These are phyloP conservation scores for Ascochyta lentis DNA, from an alignment of 2,329 filamentous ascomycete genomes.

Conservation along the genomic window DNA sequence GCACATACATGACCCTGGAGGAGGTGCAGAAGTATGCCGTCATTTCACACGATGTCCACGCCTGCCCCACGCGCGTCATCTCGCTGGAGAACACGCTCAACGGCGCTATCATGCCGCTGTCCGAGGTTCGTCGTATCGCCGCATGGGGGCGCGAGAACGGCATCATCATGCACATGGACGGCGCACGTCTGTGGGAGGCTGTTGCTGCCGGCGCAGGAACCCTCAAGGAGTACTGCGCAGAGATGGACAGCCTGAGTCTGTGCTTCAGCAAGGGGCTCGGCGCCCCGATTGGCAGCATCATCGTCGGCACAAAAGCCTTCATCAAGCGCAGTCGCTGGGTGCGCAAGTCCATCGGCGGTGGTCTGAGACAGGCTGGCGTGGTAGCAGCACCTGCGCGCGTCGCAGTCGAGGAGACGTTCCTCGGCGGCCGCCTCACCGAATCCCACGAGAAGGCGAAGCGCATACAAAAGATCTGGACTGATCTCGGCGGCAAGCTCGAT, in stretches of 20 bases:
- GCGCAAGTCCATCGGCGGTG: slow-evolving; percentile 81
- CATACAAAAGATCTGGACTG: slow-evolving; percentile 71
- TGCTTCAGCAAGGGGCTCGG: slow-evolving; percentile 86
- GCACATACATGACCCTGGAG: slow-evolving; percentile 74
- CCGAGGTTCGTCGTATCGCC: slow-evolving; percentile 72
- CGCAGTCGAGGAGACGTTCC: slow-evolving; percentile 80
- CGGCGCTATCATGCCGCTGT: slow-evolving; percentile 78
- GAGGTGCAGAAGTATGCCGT: slow-evolving; percentile 73
- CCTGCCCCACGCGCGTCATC: slow-evolving; percentile 81
- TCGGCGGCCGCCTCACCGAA: slow-evolving; percentile 66
- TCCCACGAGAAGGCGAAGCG: slow-evolving; percentile 69
- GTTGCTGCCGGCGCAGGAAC: slow-evolving; percentile 72
- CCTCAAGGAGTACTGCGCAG: slow-evolving; percentile 69
- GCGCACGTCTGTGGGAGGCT: slow-evolving; percentile 82
- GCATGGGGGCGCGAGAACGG: slow-evolving; percentile 68
- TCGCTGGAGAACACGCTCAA: slow-evolving; percentile 85
- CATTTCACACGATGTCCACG: slow-evolving; percentile 74
- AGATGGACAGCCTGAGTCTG: slow-evolving; percentile 77
- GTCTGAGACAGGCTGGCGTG: slow-evolving; percentile 77
- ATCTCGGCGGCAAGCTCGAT: slow-evolving; percentile 70
- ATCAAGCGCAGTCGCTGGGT: slow-evolving; percentile 76
- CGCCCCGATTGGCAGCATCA: slow-evolving; percentile 78
- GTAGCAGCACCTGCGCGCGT: slow-evolving; percentile 77
- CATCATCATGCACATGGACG: slow-evolving; percentile 78
- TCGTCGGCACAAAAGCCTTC: slow-evolving; percentile 66